Base-by-base conservation (phyloP, 345 rosid genomes). In the Euphorbia peplus region DNA sequence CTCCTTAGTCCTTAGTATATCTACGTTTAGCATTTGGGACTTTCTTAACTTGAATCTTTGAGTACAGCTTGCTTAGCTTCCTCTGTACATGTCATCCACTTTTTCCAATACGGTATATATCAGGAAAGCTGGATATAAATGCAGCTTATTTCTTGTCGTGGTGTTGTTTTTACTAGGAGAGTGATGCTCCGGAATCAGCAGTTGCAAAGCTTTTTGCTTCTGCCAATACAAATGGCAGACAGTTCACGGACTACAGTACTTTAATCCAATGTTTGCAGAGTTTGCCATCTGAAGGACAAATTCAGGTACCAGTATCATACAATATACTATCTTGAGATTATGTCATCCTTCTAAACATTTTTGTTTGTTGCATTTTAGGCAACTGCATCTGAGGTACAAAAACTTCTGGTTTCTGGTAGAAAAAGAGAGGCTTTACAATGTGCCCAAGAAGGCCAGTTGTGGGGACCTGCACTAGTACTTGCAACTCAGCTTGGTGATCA, bases 401-500 rank as follows among this genome's bases (percentile, higher is more conserved):
- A 80, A 73, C 98, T 95, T 72, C 86, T 95, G 73, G 97, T 93
- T 73, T 87, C 97, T 82, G 99, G 99, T 79, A 87, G 84, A 68
- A 95, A 88, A 79, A 78, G 69, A 70, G 97, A 95, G 78, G 98
- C 98, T 74, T 55, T 95, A 48, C 85, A 82, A 51, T 76, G 81
- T 79, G 98, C 99, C 60, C 96, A 92, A 77, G 96, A 83, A 75
- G 99, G 99, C 68, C 93, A 86, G 80, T 78, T 95, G 72, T 95
- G 99, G 99, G 99, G 99, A 76, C 98, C 92, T 55, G 98, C 99
- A 30, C 93, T 95, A 76, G 88, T 95, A 68, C 90, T 95, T 57
- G 93, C 99, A 1, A 87, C 98, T 29, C 98, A 92, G 73, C 90
- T 95, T 70, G 99, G 98, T 29, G 83, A 95, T 61, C 96, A 95